Evolutionary conservation across 2,329 filamentous ascomycete genomes (phyloP).

Genomic region (Karstenula rhodostoma): DNA sequence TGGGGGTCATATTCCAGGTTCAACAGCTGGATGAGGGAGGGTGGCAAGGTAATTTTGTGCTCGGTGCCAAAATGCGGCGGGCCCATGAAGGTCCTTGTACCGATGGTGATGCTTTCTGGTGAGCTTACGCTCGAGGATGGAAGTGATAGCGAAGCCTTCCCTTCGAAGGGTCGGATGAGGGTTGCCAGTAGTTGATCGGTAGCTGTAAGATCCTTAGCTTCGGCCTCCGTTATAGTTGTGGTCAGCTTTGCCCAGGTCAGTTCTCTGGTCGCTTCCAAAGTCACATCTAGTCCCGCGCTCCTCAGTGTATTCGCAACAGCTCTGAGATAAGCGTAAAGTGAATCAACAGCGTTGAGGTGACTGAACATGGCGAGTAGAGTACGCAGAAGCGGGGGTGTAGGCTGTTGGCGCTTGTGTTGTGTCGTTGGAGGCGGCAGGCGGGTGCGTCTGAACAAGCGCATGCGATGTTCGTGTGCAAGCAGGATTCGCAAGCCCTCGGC

Average conservation of each 20-base stretch:
- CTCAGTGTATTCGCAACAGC: constrained; percentile 28
- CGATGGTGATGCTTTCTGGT: constrained; percentile 34
- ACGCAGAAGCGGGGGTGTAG: constrained; percentile 66
- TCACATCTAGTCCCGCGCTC: constrained; percentile 40
- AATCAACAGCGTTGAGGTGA: constrained; percentile 53
- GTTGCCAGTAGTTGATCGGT: constrained; percentile 42
- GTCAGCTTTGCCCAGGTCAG: constrained; percentile 39
- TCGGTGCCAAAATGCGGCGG: constrained; percentile 47
- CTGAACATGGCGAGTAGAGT: constrained; percentile 64
- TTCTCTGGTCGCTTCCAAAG: constrained; percentile 36
- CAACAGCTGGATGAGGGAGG: constrained; percentile 38
- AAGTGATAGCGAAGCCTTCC: constrained; percentile 37
- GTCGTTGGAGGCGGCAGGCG: constrained; percentile 67
- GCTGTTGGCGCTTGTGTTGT: constrained; percentile 57
- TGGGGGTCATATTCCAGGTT: constrained; percentile 32
- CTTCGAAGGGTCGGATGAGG: constrained; percentile 40
- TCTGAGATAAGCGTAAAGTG: constrained; percentile 46
- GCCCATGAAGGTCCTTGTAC: constrained; percentile 44
- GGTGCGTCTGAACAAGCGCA: constrained; percentile 74
- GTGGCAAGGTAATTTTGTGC: constrained; percentile 42
- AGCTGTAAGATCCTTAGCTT: constrained; percentile 37
- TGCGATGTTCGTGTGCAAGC: constrained; percentile 79
- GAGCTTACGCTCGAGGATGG: constrained; percentile 30
- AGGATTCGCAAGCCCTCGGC: constrained; percentile 76
- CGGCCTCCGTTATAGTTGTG: constrained; percentile 36